Base-by-base conservation (phyloP, 768 basidiomycete genomes). In the Lactifluus hygrophoroides region DNA sequence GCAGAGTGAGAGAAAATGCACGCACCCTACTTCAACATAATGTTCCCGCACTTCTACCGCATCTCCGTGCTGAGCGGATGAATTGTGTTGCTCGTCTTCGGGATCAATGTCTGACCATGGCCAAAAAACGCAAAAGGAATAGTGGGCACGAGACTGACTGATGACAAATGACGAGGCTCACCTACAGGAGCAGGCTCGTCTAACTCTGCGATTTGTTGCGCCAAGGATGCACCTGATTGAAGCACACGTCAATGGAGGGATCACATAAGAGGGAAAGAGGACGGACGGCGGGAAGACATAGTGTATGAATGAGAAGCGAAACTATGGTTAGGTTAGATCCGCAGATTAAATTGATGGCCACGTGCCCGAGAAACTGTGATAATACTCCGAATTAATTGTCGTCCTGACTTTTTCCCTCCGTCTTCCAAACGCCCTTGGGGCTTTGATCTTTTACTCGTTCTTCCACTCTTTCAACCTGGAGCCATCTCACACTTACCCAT, bases 1-100 rank as follows among this genome's bases (percentile, higher is more conserved):
- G 54, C 25, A 46, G 32, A 51, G 45, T 32, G 14, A 40, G 23
- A 1, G 19, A 28, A 51, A 34, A 48, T 51, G 49, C 25, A 73
- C 81, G 60, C 69, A 92, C 89, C 89, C 90, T 38, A 94, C 89
- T 65, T 88, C 83, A 43, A 91, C 67, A 70, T 95, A 96, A 71
- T 95, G 93, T 64, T 85, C 85, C 65, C 86, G 77, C 0, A 73
- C 77, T 51, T 68, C 70, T 37, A 63, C 66, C 11, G 72, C 75
- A 38, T 65, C 69, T 37, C 70, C 51, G n/a, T 21, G 19, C 8
- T 28, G 61, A 4, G n/a, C 61, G 43, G 78, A 68, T 44, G 61
- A 62, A 23, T 58, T 56, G 49, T 67, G 66, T 19, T 68, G 71
- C 60, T 77, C 74, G 38, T 79, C 75, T 47, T 73, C 70, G 16